Evolutionary conservation across 2,329 filamentous ascomycete genomes (phyloP).

Genomic region (Cercospora citrullina): DNA sequence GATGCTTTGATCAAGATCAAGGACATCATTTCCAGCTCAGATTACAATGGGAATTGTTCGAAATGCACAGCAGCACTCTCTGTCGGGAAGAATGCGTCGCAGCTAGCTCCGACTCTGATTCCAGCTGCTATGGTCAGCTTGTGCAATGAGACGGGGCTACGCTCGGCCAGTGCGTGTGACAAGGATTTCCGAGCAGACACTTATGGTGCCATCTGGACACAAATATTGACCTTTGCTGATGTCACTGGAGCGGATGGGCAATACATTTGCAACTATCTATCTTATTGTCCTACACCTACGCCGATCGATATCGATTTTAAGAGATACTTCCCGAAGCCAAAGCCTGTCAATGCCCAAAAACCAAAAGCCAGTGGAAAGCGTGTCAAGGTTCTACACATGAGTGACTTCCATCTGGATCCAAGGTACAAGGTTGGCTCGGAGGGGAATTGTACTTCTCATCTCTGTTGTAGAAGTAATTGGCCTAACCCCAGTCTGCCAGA

Average conservation of each 20-base stretch:
- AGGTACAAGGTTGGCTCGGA: conserved; percentile 56
- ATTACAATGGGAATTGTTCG: conserved; percentile 48
- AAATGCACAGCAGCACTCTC: conserved; percentile 56
- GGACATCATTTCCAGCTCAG: conserved; percentile 43
- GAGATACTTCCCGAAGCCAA: conserved; percentile 55
- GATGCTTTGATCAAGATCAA: conserved; percentile 48
- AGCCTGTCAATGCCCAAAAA: conserved; percentile 47
- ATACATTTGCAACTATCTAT: conserved; percentile 58
- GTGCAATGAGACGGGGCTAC: conserved; percentile 52
- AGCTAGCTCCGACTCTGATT: conserved; percentile 50
- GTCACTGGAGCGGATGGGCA: conserved; percentile 56
- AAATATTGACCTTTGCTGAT: conserved; percentile 56
- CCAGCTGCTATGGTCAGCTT: conserved; percentile 54
- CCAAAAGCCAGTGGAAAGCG: conserved; percentile 54
- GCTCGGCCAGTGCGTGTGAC: conserved; percentile 51
- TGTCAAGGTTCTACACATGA: conserved; percentile 58
- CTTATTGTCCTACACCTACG: conserved; percentile 52
- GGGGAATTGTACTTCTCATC: conserved; percentile 53
- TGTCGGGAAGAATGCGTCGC: conserved; percentile 54
- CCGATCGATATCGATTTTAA: conserved; percentile 50
- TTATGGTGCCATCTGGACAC: conserved; percentile 59
- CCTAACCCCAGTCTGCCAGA: conserved; percentile 40
- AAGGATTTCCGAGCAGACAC: conserved; percentile 50
- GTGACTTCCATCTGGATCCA: conserved; percentile 57
- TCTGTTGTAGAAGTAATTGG: conserved; percentile 55